Conservation (phyloP, 495 filamentous ascomycete genomes). For the Lasiosphaeria hispida region DNA sequence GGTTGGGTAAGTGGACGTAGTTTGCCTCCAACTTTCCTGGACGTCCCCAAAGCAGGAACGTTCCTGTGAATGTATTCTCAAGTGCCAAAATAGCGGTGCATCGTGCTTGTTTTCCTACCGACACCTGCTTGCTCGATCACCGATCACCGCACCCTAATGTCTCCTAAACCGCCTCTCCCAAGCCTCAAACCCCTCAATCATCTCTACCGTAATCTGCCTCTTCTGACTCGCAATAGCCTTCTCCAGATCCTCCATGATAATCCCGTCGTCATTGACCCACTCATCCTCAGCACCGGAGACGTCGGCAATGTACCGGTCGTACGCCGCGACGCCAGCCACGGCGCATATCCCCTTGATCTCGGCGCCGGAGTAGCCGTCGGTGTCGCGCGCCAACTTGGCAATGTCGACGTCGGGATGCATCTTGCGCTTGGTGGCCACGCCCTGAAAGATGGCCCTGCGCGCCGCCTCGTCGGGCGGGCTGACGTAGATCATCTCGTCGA, state of each 20-base stretch:
- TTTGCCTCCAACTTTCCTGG: too few species aligned
- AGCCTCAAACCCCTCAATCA: slow-evolving; percentile 63
- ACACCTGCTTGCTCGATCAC: too few species aligned
- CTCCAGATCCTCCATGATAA: slow-evolving; percentile 63
- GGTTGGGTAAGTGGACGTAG: too few species aligned
- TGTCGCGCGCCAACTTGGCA: slow-evolving; percentile 61
- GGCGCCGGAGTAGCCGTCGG: slow-evolving; percentile 83
- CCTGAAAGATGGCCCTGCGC: slow-evolving; percentile 67
- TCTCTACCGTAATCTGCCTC: slow-evolving; percentile 64
- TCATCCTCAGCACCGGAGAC: slow-evolving; percentile 1
- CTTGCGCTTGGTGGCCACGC: slow-evolving; percentile 60
- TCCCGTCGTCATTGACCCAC: slow-evolving; percentile 40
- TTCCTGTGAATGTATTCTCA: too few species aligned
- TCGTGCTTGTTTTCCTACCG: too few species aligned
- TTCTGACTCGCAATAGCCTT: slow-evolving; percentile 60
- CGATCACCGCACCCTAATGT: slow-evolving; percentile 16
- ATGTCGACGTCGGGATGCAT: slow-evolving; percentile 63
- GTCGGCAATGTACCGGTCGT: slow-evolving; percentile 28
- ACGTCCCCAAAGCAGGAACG: too few species aligned
- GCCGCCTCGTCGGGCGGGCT: slow-evolving; percentile 76
- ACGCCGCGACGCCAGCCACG: slow-evolving; percentile 44
- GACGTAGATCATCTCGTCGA: slow-evolving; percentile 89
- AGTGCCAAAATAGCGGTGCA: too few species aligned
- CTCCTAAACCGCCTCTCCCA: slow-evolving; percentile 54
- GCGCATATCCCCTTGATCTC: slow-evolving; percentile 80